Evolutionary conservation across 352 stramenopile species (phyloP), one percentile per base, ranked within the genome.

Genomic region (Globisporangium viniferum): DNA sequence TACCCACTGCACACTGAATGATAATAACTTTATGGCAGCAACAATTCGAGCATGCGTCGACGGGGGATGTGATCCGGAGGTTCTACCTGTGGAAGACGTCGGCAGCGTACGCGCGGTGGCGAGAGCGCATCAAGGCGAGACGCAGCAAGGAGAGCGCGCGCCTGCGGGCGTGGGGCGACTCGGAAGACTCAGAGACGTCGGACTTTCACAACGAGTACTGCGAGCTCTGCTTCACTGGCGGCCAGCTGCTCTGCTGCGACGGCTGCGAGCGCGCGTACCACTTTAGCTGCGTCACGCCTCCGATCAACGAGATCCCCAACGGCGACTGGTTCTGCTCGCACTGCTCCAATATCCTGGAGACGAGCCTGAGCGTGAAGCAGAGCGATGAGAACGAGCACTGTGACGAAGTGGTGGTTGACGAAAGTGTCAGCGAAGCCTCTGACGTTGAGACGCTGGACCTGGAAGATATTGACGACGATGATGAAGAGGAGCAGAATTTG

Each of bases 71-170:
- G 15, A 74, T 93, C 10, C 76, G 74, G 33, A 80, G 80, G 20
- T 93, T 90, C 56, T 93, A 91, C 62, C 55, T 78, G 44, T 93
- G 82, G 82, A 93, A 93, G 58, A 75, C 75, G n/a, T 80, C 80
- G 33, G 68, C 74, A 20, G 71, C 73, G 39, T 93, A 84, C 59
- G 72, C 73, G 33, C 64, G 74, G 22, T 93, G 82, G 82, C 74
- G 71, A 15, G 79, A 76, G 39, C 70, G 73, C 10, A 64, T 75
- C 31, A 77, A 68, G 22, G 70, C 69, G 5, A 83, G 78, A 44
- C 80, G 80, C 31, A 78, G 67, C 29, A 86, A 81, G 60, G 82
- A 89, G 64, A 58, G 66, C 18, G 74, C 74, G 48, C 72, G 73
- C 18, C 71, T 90, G 59, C 78, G 78, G 31, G 59, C 77, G 59